phyloP scores from a whole-genome alignment of 139 green algal genomes.

The Protoeuglena noctilucae region DNA sequence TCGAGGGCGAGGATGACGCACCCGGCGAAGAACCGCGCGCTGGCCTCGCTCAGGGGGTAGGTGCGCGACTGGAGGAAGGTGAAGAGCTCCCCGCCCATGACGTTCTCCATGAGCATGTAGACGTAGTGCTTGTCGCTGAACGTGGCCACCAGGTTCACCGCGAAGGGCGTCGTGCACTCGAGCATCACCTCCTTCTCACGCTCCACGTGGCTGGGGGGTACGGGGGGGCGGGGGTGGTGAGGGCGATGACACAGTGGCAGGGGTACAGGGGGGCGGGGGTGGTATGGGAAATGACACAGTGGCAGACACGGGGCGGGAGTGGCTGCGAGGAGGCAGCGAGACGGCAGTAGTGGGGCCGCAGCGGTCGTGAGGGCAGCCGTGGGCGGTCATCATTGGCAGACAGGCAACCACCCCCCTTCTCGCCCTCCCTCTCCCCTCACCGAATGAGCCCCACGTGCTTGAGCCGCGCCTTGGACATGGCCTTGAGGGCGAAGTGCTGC shows the following conservation, averaged over 20 bases:
- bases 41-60: slow-evolving; percentile 40
- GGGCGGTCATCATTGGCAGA: no score
- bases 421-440: no score
- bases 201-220: slow-evolving; percentile 72
- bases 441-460: slow-evolving; percentile 41
- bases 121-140: slow-evolving; percentile 35
- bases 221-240: no score
- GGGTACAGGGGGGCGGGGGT: no score
- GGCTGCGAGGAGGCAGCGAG: no score
- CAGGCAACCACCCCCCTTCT: no score
- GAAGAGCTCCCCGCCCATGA: slow-evolving; percentile 89
- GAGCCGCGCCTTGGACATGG: slow-evolving; percentile 62
- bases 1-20: slow-evolving; percentile 64
- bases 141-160: slow-evolving; percentile 56
- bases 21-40: slow-evolving; percentile 73
- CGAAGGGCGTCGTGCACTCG: slow-evolving; percentile 59
- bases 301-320: no score
- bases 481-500: slow-evolving; percentile 59
- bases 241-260: no score
- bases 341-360: no score
- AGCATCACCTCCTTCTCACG: slow-evolving; percentile 43
- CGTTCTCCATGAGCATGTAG: slow-evolving; percentile 80
- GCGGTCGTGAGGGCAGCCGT: no score
- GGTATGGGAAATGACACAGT: no score
- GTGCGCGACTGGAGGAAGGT: slow-evolving; percentile 57